Evolutionary conservation across 495 filamentous ascomycete genomes (phyloP).

Genomic region (Rostrohypoxylon terebratum): DNA sequence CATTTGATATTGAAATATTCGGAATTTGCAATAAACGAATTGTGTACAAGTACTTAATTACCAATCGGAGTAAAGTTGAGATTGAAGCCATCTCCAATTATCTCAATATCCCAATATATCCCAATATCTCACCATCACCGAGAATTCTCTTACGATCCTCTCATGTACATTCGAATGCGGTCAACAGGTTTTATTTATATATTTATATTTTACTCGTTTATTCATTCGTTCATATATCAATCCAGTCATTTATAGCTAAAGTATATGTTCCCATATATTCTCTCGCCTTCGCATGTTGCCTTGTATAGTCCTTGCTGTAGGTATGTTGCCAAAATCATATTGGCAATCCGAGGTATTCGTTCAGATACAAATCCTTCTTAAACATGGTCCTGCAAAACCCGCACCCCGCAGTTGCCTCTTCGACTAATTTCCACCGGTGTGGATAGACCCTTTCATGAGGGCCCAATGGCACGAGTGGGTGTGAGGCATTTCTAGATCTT

Average conservation of each 20-base stretch:
- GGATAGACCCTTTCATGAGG: neutral
- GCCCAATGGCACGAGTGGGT: slow-evolving; percentile 16
- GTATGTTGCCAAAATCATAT: slow-evolving; percentile 19
- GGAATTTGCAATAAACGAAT: neutral
- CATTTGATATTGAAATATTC: neutral
- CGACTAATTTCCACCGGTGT: slow-evolving; percentile 13
- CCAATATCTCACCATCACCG: neutral
- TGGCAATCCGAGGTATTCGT: slow-evolving; percentile 23
- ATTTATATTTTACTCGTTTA: neutral
- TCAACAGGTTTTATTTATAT: neutral
- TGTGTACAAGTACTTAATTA: neutral
- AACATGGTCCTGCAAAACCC: slow-evolving; percentile 14
- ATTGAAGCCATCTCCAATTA: slow-evolving; percentile 16
- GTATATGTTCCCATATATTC: slow-evolving; percentile 18
- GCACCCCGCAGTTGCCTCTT: slow-evolving; percentile 21
- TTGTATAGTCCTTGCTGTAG: no score
- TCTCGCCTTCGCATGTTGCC: neutral
- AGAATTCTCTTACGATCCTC: neutral
- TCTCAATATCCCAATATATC: slow-evolving; percentile 1
- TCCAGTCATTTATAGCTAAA: slow-evolving; percentile 3
- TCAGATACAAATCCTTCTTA: slow-evolving; percentile 2
- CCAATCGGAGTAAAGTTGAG: slow-evolving; percentile 9
- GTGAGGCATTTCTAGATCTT: slow-evolving; percentile 21
- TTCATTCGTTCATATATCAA: slow-evolving; percentile 5
- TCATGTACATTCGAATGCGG: neutral